These are phyloP conservation scores for Bertia moriformis DNA, from an alignment of 2,329 filamentous ascomycete species.

Conservation along the genomic window DNA sequence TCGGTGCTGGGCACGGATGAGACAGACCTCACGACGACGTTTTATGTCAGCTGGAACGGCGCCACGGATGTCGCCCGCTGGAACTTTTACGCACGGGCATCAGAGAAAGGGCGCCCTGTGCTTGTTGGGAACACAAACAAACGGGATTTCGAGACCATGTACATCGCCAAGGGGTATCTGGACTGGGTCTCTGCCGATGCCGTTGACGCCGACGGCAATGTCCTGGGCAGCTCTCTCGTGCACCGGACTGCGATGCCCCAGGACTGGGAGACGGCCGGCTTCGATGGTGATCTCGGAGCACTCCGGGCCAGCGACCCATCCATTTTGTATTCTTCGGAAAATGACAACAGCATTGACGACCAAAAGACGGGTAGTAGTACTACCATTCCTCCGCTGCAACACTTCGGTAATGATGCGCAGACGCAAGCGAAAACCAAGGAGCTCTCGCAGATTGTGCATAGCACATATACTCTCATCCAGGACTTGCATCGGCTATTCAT, in stretches of 20 bases:
- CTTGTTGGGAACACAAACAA: conserved; percentile 4
- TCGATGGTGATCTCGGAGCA: background rate
- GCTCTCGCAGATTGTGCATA: background rate
- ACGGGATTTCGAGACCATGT: conserved; percentile 3
- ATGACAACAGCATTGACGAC: background rate
- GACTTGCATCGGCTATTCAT: background rate
- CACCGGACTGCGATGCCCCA: conserved; percentile 5
- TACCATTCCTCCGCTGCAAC: background rate
- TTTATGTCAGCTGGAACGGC: conserved; percentile 24
- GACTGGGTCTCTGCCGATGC: conserved; percentile 15
- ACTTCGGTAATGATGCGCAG: no score
- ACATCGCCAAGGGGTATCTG: conserved; percentile 9
- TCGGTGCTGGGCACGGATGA: conserved; percentile 16
- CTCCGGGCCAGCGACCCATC: background rate
- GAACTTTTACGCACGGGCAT: conserved; percentile 15
- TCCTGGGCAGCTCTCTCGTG: conserved; percentile 9
- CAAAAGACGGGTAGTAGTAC: background rate
- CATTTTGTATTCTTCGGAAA: background rate
- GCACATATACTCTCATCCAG: background rate
- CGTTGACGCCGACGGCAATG: conserved; percentile 9
- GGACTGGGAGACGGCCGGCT: conserved; percentile 6
- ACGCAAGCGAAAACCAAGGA: background rate
- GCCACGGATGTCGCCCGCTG: conserved; percentile 19
- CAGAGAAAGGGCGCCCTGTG: conserved; percentile 5
- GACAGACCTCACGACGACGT: conserved; percentile 10